These are phyloP conservation scores for Polytrichum commune DNA, from an alignment of 225 moss, liverwort and hornwort species.

Conservation along the genomic window DNA sequence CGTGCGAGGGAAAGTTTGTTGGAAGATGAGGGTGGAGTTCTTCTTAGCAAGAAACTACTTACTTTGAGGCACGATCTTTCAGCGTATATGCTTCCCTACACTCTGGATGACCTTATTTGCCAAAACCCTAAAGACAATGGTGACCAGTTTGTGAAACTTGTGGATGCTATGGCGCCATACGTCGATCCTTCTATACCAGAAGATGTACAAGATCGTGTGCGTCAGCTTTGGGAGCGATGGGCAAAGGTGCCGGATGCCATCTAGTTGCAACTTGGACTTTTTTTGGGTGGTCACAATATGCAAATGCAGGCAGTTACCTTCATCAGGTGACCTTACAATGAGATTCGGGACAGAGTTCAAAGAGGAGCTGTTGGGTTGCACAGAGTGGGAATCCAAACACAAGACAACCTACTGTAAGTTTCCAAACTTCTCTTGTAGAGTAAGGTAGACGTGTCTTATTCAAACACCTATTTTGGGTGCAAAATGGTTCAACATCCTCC, in stretches of 20 bases:
- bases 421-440: no score
- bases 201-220: slow-evolving; percentile 38
- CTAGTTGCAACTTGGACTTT: neutral
- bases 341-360: no score
- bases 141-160: slow-evolving; percentile 41
- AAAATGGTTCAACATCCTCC: no score
- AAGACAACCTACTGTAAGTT: no score
- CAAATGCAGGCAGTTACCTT: no score
- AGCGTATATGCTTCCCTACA: slow-evolving; percentile 33
- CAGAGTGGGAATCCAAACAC: no score
- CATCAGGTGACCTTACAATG: no score
- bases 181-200: slow-evolving; percentile 44
- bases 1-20: slow-evolving; percentile 45
- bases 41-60: slow-evolving; percentile 48
- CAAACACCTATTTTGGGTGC: no score
- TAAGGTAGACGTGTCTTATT: no score
- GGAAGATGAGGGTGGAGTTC: slow-evolving; percentile 34
- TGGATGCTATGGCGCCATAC: slow-evolving; percentile 51
- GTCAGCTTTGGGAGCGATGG: slow-evolving; percentile 48
- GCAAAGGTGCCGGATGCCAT: slow-evolving; percentile 5
- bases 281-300: no score
- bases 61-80: slow-evolving; percentile 44
- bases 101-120: slow-evolving; percentile 44
- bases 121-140: slow-evolving; percentile 42
- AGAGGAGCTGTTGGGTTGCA: no score